phyloP scores from a whole-genome alignment of 495 filamentous ascomycete genomes.

The Xylaria castorea region DNA sequence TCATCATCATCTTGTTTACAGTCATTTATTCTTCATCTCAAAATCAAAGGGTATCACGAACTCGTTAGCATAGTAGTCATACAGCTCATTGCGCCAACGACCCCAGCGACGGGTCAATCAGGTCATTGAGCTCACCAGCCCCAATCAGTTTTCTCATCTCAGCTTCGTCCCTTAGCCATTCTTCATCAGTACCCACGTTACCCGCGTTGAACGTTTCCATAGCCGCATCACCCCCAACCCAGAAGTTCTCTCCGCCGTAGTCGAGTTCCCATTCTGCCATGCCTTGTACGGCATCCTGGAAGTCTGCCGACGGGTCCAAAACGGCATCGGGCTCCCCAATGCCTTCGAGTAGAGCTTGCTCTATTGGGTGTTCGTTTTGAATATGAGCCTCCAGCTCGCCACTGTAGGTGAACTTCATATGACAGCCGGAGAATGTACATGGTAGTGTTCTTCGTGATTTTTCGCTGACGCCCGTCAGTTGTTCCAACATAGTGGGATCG shows the following conservation, averaged over 20 bases:
- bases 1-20: not conserved
- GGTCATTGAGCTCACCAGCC: constrained; percentile 27
- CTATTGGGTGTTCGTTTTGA: constrained; percentile 41
- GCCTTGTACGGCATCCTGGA: constrained; percentile 17
- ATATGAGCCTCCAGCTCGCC: constrained; percentile 74
- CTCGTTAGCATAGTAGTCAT: constrained; percentile 18
- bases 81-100: constrained; percentile 12
- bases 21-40: constrained; percentile 1
- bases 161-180: constrained; percentile 33
- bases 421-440: constrained; percentile 63
- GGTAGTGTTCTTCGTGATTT: constrained; percentile 60
- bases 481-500: constrained; percentile 43
- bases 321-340: constrained; percentile 24
- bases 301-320: constrained; percentile 11
- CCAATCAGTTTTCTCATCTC: constrained; percentile 34
- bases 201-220: not conserved
- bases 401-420: constrained; percentile 67
- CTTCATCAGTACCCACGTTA: constrained; percentile 17
- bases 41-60: constrained; percentile 40
- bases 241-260: constrained; percentile 47
- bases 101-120: constrained; percentile 36
- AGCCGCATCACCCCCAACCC: constrained; percentile 44
- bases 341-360: constrained; percentile 35
- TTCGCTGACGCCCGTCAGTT: constrained; percentile 67
- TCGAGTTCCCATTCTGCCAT: constrained; percentile 19